Percentiles rank a stretch among this genome's conserved stretches.
Evolutionary conservation across 805 yeast genomes (phyloP).

Genomic region (Kluyveromyces wickerhamii): DNA sequence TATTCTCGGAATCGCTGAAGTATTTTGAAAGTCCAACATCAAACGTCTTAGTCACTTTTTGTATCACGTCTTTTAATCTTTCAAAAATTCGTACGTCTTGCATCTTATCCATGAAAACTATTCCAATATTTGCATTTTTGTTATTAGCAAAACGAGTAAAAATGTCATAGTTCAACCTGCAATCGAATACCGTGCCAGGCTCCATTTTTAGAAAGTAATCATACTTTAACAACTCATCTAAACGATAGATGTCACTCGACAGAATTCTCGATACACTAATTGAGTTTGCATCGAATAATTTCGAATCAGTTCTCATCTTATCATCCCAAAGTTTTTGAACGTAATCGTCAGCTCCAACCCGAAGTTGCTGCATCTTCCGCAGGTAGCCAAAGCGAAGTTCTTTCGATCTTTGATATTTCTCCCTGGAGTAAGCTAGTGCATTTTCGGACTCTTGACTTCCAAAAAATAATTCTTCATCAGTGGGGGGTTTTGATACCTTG

Average conservation of each 20-base stretch:
- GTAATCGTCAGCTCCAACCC: not conserved
- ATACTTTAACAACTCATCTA: slow-evolving; percentile 35
- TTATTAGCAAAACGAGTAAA: slow-evolving; percentile 16
- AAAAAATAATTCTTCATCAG: not conserved
- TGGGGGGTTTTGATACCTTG: not conserved
- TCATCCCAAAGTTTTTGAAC: not conserved
- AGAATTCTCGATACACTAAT: slow-evolving; percentile 37
- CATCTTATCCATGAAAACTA: slow-evolving; percentile 2
- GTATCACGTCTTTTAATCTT: not conserved
- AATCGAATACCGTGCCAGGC: slow-evolving; percentile 36
- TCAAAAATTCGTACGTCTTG: not conserved
- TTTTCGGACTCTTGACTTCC: too few species aligned
- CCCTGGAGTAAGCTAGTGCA: not conserved
- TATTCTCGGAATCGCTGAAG: not conserved
- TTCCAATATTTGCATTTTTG: not conserved
- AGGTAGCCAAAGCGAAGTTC: not conserved
- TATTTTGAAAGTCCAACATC: not conserved
- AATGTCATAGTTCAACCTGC: slow-evolving; percentile 42
- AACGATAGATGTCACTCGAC: slow-evolving; percentile 39
- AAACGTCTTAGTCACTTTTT: not conserved
- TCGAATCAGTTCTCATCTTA: not conserved
- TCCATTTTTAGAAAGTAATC: slow-evolving; percentile 48
- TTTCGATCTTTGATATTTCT: not conserved
- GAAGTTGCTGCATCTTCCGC: not conserved
- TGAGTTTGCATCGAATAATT: not conserved